phyloP scores from a whole-genome alignment of 352 stramenopile genomes.

The Thalassiosira allenii region DNA sequence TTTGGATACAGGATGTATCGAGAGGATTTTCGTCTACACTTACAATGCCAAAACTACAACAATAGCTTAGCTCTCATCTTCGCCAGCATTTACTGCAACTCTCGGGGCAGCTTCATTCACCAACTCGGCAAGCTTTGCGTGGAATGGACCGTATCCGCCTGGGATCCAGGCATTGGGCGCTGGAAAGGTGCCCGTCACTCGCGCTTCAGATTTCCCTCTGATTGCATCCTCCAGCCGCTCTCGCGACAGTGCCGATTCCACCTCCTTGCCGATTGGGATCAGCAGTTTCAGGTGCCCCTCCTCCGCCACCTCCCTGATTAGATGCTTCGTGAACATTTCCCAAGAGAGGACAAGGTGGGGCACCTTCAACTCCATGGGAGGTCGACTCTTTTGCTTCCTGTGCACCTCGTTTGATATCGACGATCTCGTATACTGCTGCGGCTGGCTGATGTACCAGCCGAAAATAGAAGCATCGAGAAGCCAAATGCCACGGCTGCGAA shows the following conservation, averaged over 20 bases:
- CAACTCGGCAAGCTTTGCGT: conserved; percentile 41
- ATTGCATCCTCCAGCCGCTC: conserved; percentile 49
- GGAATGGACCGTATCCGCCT: conserved; percentile 54
- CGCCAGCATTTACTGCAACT: background rate
- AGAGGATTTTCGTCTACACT: background rate
- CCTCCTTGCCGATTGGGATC: conserved; percentile 63
- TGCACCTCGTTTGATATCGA: conserved; percentile 53
- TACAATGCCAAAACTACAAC: background rate
- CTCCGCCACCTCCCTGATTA: conserved; percentile 47
- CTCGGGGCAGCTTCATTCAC: conserved; percentile 43
- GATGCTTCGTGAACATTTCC: conserved; percentile 64
- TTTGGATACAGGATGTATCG: background rate
- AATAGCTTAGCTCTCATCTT: background rate
- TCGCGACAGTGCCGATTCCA: conserved; percentile 38
- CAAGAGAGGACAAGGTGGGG: conserved; percentile 57
- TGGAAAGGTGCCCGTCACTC: conserved; percentile 50
- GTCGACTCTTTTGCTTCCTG: conserved; percentile 37
- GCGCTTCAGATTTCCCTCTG: background rate
- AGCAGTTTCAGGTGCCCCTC: conserved; percentile 52
- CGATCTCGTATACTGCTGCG: conserved; percentile 34
- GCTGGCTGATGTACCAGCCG: conserved; percentile 66
- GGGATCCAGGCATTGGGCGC: conserved; percentile 66
- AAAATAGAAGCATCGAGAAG: conserved; percentile 66
- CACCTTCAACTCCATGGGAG: conserved; percentile 55
- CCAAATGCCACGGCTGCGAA: conserved; percentile 59